Conservation (phyloP, 2,329 filamentous ascomycete species). For the Aulographum hederae region DNA sequence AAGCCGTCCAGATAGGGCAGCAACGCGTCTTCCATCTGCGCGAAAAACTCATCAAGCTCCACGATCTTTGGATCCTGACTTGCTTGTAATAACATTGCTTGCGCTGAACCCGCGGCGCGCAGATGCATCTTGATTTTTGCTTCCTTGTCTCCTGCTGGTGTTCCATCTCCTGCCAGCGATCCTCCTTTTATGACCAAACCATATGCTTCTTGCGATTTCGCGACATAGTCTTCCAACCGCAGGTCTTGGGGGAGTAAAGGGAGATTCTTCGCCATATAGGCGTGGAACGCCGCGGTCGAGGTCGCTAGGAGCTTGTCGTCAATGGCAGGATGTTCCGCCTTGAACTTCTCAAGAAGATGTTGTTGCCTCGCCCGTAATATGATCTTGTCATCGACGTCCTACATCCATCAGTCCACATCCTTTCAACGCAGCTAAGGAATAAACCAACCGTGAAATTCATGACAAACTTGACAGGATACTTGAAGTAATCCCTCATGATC, state of each 20-base stretch:
- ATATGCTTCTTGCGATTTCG: conserved; percentile 32
- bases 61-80: conserved; percentile 11
- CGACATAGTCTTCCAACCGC: conserved; percentile 27
- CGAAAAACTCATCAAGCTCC: conserved; percentile 27
- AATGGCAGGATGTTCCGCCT: conserved; percentile 30
- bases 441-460: conserved; percentile 82
- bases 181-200: conserved; percentile 35
- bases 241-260: conserved; percentile 27
- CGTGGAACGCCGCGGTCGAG: conserved; percentile 31
- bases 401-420: too few species aligned
- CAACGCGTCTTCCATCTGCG: conserved; percentile 48
- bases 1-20: conserved; percentile 62
- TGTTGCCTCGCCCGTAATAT: conserved; percentile 55
- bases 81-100: conserved; percentile 23
- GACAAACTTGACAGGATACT: conserved; percentile 67
- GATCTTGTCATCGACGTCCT: conserved; percentile 47
- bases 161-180: conserved; percentile 31
- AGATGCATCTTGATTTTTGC: conserved; percentile 86
- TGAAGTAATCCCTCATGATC: conserved; percentile 68
- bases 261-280: conserved; percentile 51
- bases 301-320: conserved; percentile 28
- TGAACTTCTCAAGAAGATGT: conserved; percentile 55
- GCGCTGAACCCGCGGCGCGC: conserved; percentile 37
- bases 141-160: conserved; percentile 51
- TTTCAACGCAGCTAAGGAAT: too few species aligned